Conservation (phyloP, 2,329 filamentous ascomycete genomes). For the Coccinonectria pachysandricola region DNA sequence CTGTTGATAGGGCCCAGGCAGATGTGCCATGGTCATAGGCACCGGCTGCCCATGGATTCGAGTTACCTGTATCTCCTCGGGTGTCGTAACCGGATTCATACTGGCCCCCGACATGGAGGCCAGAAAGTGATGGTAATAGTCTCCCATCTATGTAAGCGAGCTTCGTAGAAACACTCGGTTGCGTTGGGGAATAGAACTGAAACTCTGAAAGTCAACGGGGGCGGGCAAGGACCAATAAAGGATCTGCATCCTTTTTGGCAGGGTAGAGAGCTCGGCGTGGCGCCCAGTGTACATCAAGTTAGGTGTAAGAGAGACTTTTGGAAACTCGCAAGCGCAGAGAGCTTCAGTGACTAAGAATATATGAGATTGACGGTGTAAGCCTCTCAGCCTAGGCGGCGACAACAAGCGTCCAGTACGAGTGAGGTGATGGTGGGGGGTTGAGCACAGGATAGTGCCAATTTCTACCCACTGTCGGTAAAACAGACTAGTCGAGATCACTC, state of each 20-base stretch:
- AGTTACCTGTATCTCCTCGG: conserved; percentile 30
- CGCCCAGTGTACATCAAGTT: no score
- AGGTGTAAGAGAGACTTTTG: no score
- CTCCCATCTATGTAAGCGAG: conserved; percentile 34
- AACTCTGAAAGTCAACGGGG: no score
- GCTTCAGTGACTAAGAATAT: conserved; percentile 5
- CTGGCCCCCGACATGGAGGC: conserved; percentile 39
- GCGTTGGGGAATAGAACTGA: no score
- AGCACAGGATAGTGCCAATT: conserved; percentile 9
- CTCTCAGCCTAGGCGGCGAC: conserved; percentile 2
- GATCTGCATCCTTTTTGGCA: no score
- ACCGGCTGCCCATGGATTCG: conserved; percentile 23
- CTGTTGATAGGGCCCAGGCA: conserved; percentile 34
- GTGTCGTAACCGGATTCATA: conserved; percentile 26
- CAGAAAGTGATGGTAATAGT: conserved; percentile 47
- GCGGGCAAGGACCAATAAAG: no score
- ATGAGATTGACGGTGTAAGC: conserved; percentile 4
- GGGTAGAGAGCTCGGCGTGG: no score
- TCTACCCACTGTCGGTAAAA: conserved; percentile 8
- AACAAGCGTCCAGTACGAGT: conserved; percentile 3
- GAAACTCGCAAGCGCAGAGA: conserved; percentile 2
- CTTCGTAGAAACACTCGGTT: no score
- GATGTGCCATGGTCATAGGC: conserved; percentile 21
- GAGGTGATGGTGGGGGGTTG: conserved; percentile 3
- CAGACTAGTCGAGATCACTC: conserved; percentile 7